These are phyloP conservation scores for Pseudognaphalium luteoalbum DNA, from an alignment of 129 eudicot genomes.

Conservation along the genomic window DNA sequence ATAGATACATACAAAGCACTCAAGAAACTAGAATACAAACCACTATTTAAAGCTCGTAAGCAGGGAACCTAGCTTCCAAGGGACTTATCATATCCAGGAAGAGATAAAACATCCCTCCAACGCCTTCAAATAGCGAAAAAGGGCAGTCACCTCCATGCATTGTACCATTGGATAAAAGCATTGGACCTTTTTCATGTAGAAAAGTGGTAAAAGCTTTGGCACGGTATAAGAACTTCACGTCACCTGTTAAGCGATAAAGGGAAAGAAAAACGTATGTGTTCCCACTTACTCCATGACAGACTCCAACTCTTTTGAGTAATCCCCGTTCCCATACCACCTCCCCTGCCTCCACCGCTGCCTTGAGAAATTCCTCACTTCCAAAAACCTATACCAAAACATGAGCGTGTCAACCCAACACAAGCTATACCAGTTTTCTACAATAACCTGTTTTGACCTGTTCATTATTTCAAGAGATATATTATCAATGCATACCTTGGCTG, in stretches of 20 bases:
- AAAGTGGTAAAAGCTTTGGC: slow-evolving; percentile 86
- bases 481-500: slow-evolving; percentile 57
- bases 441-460: not conserved
- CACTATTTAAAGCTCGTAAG: slow-evolving; percentile 52
- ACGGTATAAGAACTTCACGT: slow-evolving; percentile 53
- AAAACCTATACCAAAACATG: slow-evolving; percentile 44
- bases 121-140: slow-evolving; percentile 78
- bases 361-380: slow-evolving; percentile 49
- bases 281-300: slow-evolving; percentile 86
- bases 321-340: slow-evolving; percentile 89
- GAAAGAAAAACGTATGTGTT: slow-evolving; percentile 79
- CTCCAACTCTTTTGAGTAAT: slow-evolving; percentile 77
- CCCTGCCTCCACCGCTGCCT: slow-evolving; percentile 78
- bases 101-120: slow-evolving; percentile 89
- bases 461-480: not conserved
- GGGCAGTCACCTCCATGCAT: slow-evolving; percentile 93
- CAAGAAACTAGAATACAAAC: slow-evolving; percentile 3
- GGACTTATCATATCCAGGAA: slow-evolving; percentile 78
- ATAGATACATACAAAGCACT: slow-evolving; percentile 10
- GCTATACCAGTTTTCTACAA: not conserved
- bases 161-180: slow-evolving; percentile 57
- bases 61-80: slow-evolving; percentile 68
- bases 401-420: no score
- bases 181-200: slow-evolving; percentile 53
- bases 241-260: slow-evolving; percentile 67